Evolutionary conservation across 2,329 filamentous ascomycete genomes (phyloP), one percentile per base, ranked within the genome.

Genomic region (Neocatenulostroma microsporum): DNA sequence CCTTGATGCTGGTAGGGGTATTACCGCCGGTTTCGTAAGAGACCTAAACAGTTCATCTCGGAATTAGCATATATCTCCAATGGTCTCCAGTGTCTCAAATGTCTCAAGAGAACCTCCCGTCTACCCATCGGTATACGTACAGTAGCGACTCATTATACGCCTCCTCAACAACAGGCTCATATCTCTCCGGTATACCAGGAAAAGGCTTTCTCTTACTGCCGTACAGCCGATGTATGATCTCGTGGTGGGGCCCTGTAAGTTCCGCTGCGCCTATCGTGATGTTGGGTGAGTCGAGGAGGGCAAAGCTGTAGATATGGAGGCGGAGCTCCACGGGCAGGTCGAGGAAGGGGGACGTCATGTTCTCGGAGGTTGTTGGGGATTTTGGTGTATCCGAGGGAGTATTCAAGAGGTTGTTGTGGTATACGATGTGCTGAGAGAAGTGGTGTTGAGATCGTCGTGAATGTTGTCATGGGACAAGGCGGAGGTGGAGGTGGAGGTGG

Each of bases 301-400:
- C 56, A 39, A 58, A 58, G 21, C 58, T 54, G 51, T 66, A 67
- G 33, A 67, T 64, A 12, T 57, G 50, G 25, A 64, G 62, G 29
- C 63, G 57, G 17, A 67, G 44, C 48, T 67, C 63, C 14, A 57
- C 51, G 4, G 63, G 62, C 11, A 66, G 47, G 10, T 47, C 44
- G 27, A 60, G 38, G 35, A 61, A 46, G 12, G 41, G 40, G 29
- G 48, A 53, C 9, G 6, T 32, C 30, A 10, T 17, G 30, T 9
- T 32, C 10, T 17, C 30, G n/a, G n/a, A n/a, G n/a, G n/a, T n/a
- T n/a, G n/a, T n/a, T n/a, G n/a, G n/a, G n/a, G n/a, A n/a, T n/a
- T n/a, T n/a, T n/a, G n/a, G n/a, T n/a, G n/a, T n/a, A n/a, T n/a
- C n/a, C n/a, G n/a, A n/a, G n/a, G n/a, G n/a, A n/a, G n/a, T n/a